Evolutionary conservation across 805 yeast genomes (phyloP).

Genomic region (Komagataella populi): DNA sequence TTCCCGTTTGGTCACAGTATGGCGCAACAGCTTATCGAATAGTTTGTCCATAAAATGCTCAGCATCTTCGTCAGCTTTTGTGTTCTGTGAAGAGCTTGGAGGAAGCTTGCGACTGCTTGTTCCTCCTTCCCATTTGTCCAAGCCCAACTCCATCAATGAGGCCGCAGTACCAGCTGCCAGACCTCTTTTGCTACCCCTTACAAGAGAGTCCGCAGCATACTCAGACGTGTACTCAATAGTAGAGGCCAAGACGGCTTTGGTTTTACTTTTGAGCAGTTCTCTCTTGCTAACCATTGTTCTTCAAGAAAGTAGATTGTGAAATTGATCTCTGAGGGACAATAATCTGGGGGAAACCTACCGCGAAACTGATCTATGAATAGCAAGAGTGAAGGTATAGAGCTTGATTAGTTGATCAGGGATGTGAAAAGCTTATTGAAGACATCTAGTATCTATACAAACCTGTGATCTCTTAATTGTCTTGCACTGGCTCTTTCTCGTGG

Average conservation of each 20-base stretch:
- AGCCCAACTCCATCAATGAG: conserved; percentile 27
- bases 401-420: not conserved
- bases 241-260: conserved; percentile 10
- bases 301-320: not conserved
- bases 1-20: conserved; percentile 35
- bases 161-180: conserved; percentile 29
- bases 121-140: conserved; percentile 19
- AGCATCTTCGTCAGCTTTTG: conserved; percentile 10
- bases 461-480: conserved; percentile 12
- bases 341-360: not conserved
- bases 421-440: not conserved
- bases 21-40: conserved; percentile 37
- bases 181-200: conserved; percentile 13
- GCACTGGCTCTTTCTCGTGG: conserved; percentile 18
- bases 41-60: conserved; percentile 46
- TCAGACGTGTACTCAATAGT: conserved; percentile 11
- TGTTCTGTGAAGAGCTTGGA: conserved; percentile 7
- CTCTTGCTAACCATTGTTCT: not conserved
- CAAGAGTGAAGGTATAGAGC: not conserved
- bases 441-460: conserved; percentile 10
- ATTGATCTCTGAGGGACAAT: not conserved
- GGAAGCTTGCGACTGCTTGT: conserved; percentile 6
- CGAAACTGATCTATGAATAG: not conserved
- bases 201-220: conserved; percentile 7
- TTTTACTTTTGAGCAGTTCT: not conserved